Conservation (phyloP, 441 rosid genomes). For the Arabidopsis hybrid region DNA sequence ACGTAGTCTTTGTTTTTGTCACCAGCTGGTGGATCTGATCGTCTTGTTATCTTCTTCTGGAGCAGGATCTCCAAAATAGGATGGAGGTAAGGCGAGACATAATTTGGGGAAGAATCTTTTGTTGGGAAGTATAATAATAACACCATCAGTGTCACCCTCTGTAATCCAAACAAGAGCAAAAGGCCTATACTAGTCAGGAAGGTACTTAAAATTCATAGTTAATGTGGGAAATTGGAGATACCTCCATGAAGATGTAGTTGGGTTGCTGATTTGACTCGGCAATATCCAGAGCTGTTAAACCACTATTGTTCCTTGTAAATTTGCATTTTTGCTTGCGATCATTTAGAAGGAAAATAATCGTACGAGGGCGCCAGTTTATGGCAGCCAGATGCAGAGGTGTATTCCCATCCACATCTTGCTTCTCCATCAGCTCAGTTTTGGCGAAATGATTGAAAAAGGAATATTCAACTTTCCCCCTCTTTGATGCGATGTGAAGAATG, state of each 20-base stretch:
- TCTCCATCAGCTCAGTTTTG: background rate
- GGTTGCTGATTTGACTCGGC: conserved; percentile 5
- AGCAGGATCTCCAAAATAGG: no score
- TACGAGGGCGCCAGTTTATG: conserved; percentile 3
- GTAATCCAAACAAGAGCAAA: background rate
- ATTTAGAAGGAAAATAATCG: background rate
- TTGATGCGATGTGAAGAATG: conserved; percentile 25
- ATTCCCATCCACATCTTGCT: conserved; percentile 35
- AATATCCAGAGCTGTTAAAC: conserved; percentile 10
- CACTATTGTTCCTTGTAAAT: background rate
- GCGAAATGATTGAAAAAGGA: no score
- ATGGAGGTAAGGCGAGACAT: no score
- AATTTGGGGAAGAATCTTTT: no score
- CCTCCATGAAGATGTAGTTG: conserved; percentile 20
- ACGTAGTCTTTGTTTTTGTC: conserved; percentile 11
- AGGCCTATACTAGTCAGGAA: background rate
- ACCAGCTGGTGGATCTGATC: background rate
- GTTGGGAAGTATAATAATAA: background rate
- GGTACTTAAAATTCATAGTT: background rate
- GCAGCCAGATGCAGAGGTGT: conserved; percentile 27
- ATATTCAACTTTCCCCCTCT: background rate
- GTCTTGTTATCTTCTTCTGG: background rate
- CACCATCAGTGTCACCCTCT: conserved; percentile 13
- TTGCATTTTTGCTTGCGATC: no score
- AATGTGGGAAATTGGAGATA: background rate